Conservation (phyloP, 1,284 basidiomycete species). For the Kalmanozyma brasiliensis region DNA sequence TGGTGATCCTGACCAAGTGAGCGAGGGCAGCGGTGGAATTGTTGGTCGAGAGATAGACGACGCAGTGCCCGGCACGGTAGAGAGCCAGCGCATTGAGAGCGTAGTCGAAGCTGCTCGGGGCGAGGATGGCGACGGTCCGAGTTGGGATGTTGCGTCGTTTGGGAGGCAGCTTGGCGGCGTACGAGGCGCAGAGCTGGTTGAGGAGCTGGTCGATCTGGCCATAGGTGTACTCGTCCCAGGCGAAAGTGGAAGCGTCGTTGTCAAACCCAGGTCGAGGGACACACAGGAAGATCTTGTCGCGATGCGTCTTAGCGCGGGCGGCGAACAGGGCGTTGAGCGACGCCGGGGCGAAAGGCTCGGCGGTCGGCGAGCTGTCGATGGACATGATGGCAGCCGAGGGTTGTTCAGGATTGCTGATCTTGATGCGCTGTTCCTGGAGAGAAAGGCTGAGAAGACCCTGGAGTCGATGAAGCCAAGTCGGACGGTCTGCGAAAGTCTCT, state of each 20-base stretch:
- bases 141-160: neutral
- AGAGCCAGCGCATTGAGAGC: constrained; percentile 15
- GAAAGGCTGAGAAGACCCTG: no score
- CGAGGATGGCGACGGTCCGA: constrained; percentile 7
- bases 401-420: no score
- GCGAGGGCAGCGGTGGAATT: constrained; percentile 31
- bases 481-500: no score
- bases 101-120: constrained; percentile 20
- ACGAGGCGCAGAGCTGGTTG: constrained; percentile 4
- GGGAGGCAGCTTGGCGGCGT: constrained; percentile 9
- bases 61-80: constrained; percentile 20
- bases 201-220: constrained; percentile 10
- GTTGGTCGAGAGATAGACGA: constrained; percentile 31
- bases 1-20: constrained; percentile 30
- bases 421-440: no score
- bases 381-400: no score
- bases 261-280: neutral
- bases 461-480: no score
- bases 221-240: constrained; percentile 16
- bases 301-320: constrained; percentile 2
- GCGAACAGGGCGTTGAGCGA: constrained; percentile 23
- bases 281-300: constrained; percentile 13
- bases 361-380: neutral
- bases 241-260: constrained; percentile 3
- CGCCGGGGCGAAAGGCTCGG: neutral